phyloP scores from a whole-genome alignment of 257 asterid species.

The Datura wrightii region DNA sequence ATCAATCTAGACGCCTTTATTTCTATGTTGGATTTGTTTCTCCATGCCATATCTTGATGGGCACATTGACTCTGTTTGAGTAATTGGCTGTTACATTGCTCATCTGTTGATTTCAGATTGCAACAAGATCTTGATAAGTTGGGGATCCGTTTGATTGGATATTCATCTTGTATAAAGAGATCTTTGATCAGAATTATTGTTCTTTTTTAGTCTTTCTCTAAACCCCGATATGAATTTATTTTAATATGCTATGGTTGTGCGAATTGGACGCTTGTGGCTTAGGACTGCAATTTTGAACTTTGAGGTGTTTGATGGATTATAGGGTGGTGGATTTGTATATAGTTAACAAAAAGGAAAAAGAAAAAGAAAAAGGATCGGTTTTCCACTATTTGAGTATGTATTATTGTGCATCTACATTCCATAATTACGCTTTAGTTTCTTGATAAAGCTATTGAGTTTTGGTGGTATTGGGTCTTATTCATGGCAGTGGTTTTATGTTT shows the following conservation, averaged over 20 bases:
- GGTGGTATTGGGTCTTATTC: not conserved
- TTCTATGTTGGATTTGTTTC: not conserved
- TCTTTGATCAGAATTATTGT: not conserved
- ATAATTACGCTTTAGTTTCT: not conserved
- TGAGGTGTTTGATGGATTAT: not conserved
- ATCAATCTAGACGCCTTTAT: not conserved
- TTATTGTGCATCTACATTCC: not conserved
- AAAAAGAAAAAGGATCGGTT: not conserved
- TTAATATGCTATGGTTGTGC: not conserved
- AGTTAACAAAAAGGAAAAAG: not conserved
- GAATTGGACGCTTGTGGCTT: not conserved
- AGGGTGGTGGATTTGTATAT: not conserved
- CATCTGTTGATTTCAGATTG: not conserved
- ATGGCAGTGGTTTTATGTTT: not conserved
- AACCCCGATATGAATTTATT: not conserved
- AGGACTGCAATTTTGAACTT: slow-evolving; percentile 14
- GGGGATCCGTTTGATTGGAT: not conserved
- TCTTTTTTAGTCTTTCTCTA: not conserved
- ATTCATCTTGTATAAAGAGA: not conserved
- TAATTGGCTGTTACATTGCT: slow-evolving; percentile 15
- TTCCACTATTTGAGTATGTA: not conserved
- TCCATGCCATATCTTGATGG: not conserved
- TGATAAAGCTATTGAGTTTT: slow-evolving; percentile 21
- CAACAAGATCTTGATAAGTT: not conserved
- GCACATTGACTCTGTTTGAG: not conserved